Evolutionary conservation across 2,329 filamentous ascomycete genomes (phyloP).

Genomic region (Sclerotiophoma versabilis): DNA sequence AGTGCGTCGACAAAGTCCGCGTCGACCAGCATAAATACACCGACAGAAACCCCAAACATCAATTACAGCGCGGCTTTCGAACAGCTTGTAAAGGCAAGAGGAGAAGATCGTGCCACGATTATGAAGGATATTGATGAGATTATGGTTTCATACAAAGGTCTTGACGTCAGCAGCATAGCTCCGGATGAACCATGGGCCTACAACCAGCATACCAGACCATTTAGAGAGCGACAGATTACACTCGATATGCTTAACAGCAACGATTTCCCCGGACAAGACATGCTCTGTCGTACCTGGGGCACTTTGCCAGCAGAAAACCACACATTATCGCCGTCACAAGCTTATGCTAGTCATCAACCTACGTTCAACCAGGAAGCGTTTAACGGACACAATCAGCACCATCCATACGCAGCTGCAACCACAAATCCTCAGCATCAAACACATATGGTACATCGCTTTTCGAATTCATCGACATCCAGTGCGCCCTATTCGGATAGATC

Average conservation of each 20-base stretch:
- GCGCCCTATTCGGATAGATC: conserved; percentile 39
- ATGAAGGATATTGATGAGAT: conserved; percentile 47
- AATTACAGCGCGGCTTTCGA: conserved; percentile 34
- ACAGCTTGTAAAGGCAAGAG: conserved; percentile 26
- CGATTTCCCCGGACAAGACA: background rate
- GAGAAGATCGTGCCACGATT: conserved; percentile 31
- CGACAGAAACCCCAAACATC: conserved; percentile 16
- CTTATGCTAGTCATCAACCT: conserved; percentile 11
- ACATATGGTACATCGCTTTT: conserved; percentile 27
- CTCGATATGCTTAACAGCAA: conserved; percentile 28
- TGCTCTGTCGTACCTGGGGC: background rate
- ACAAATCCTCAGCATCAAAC: background rate
- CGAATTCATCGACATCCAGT: conserved; percentile 32
- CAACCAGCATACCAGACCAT: background rate
- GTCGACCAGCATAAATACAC: conserved; percentile 7
- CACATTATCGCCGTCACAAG: background rate
- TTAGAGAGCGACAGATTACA: conserved; percentile 26
- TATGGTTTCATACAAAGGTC: conserved; percentile 39
- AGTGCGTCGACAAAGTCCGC: conserved; percentile 13
- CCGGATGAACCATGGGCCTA: conserved; percentile 5
- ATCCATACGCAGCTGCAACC: background rate
- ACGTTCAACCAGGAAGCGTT: conserved; percentile 29
- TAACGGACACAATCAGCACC: conserved; percentile 17
- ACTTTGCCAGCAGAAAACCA: background rate
- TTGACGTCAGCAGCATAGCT: conserved; percentile 12